Conservation (phyloP, 1,284 basidiomycete genomes). For the Puccinia triticina region DNA sequence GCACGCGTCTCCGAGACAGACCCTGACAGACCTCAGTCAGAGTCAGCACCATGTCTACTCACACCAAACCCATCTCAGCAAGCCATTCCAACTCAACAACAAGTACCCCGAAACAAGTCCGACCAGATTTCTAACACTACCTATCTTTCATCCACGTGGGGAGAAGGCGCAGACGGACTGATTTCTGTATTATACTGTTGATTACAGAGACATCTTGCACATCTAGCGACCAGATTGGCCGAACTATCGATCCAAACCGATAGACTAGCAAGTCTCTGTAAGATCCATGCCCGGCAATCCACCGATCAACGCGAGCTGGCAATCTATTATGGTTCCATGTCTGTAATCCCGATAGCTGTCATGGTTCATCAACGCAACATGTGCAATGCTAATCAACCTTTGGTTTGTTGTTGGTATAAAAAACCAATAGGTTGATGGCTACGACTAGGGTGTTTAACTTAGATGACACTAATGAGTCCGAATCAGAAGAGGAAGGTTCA, state of each 20-base stretch:
- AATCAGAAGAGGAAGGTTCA: constrained; percentile 3
- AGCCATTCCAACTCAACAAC: constrained; percentile 1
- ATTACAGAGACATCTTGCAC: constrained; percentile 16
- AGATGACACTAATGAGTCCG: background rate
- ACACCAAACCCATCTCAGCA: constrained; percentile 1
- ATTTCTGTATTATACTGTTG: background rate
- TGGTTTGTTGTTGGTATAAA: background rate
- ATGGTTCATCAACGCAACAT: background rate
- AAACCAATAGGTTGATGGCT: constrained; percentile 21
- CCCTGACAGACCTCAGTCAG: too few species aligned
- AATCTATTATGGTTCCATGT: constrained; percentile 30
- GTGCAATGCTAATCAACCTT: background rate
- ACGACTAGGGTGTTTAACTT: constrained; percentile 31
- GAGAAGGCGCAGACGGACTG: background rate
- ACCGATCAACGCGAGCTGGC: constrained; percentile 10
- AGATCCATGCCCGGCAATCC: constrained; percentile 12
- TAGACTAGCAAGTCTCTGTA: constrained; percentile 22
- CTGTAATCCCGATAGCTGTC: background rate
- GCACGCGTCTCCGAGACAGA: too few species aligned
- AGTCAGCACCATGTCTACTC: constrained; percentile 6
- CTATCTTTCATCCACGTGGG: background rate
- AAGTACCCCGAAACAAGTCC: constrained; percentile 16
- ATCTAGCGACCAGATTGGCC: constrained; percentile 18
- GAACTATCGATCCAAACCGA: constrained; percentile 18
- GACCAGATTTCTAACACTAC: background rate